Conservation (phyloP, 2,329 filamentous ascomycete genomes). For the Hymenoscyphus scutula region DNA sequence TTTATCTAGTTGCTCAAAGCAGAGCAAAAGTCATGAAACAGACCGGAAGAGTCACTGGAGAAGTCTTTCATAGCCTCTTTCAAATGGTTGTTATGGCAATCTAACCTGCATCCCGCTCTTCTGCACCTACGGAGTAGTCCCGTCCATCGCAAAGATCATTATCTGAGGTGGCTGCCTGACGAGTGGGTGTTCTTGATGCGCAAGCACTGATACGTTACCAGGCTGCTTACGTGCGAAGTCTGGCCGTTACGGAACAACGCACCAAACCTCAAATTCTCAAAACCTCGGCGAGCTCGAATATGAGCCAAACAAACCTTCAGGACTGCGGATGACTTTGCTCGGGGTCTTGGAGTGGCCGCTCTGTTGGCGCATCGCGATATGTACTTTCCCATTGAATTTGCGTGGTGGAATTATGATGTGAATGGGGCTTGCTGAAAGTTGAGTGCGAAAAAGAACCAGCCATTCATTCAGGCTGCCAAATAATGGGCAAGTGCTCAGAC, state of each 20-base stretch:
- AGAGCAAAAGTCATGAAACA: background rate
- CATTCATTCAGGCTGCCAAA: constrained; percentile 20
- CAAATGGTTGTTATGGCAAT: constrained; percentile 3
- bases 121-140: constrained; percentile 8
- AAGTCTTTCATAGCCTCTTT: background rate
- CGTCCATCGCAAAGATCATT: background rate
- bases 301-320: constrained; percentile 1
- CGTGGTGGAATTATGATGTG: constrained; percentile 1
- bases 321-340: constrained; percentile 14
- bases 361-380: constrained; percentile 6
- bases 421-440: constrained; percentile 18
- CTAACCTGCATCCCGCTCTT: constrained; percentile 13
- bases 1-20: background rate
- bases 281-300: constrained; percentile 5
- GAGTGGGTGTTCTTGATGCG: constrained; percentile 3
- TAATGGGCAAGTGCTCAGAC: background rate
- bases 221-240: constrained; percentile 15
- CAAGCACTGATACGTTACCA: constrained; percentile 21
- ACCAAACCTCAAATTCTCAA: constrained; percentile 1
- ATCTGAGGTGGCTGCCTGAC: constrained; percentile 12
- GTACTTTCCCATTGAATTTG: background rate
- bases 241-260: constrained; percentile 5
- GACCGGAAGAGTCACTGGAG: background rate
- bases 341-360: background rate
- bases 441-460: background rate